phyloP scores from a whole-genome alignment of 495 filamentous ascomycete species.

The Extremus antarcticus region DNA sequence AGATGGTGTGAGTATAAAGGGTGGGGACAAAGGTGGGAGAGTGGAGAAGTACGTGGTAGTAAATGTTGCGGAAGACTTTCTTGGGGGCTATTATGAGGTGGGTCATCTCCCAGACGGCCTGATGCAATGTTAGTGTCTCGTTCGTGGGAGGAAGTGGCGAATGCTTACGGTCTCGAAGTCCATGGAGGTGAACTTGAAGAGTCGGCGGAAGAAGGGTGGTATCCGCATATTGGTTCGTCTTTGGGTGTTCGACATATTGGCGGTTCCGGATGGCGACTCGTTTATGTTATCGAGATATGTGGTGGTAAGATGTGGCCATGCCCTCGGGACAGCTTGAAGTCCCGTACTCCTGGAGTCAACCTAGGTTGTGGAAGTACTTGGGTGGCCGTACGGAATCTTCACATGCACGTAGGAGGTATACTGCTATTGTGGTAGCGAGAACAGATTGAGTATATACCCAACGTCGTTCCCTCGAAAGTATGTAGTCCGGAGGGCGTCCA shows the following conservation, averaged over 20 bases:
- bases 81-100: slow-evolving; percentile 61
- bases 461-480: neutral
- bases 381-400: too few species aligned
- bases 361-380: neutral
- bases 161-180: slow-evolving; percentile 40
- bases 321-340: neutral
- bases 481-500: neutral
- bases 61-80: slow-evolving; percentile 66
- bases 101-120: slow-evolving; percentile 69
- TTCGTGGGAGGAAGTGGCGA: neutral
- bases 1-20: too few species aligned
- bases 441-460: too few species aligned
- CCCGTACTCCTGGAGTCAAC: neutral
- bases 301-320: neutral
- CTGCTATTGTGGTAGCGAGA: too few species aligned
- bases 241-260: slow-evolving; percentile 3
- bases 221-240: slow-evolving; percentile 30
- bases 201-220: slow-evolving; percentile 38
- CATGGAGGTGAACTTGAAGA: slow-evolving; percentile 39
- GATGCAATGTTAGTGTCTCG: neutral
- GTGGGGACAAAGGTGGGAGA: neutral
- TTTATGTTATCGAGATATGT: neutral
- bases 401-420: too few species aligned
- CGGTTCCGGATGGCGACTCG: neutral
- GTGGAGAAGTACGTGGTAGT: slow-evolving; percentile 52